phyloP scores from a whole-genome alignment of 2,329 filamentous ascomycete species.

The Dryadomyces quercivorus region DNA sequence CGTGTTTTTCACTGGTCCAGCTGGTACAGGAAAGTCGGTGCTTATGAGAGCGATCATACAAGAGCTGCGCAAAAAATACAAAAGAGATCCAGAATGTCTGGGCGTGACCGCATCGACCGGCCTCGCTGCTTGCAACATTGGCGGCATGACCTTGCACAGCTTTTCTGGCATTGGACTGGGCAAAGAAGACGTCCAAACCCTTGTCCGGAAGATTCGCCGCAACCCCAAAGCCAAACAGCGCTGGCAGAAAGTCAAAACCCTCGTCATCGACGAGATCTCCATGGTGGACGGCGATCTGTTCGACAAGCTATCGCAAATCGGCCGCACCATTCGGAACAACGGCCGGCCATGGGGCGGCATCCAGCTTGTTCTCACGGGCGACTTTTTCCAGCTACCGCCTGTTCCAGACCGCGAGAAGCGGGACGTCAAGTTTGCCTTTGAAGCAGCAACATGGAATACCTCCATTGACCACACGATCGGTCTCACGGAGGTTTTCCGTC shows the following conservation, averaged over 20 bases:
- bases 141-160: slow-evolving; percentile 89
- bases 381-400: slow-evolving; percentile 94
- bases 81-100: slow-evolving; percentile 66
- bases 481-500: slow-evolving; percentile 89
- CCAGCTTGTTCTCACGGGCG: slow-evolving; percentile 87
- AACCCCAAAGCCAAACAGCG: slow-evolving; percentile 80
- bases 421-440: slow-evolving; percentile 80
- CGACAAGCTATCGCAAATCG: slow-evolving; percentile 87
- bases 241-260: slow-evolving; percentile 78
- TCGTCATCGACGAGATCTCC: slow-evolving; percentile 90
- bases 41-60: slow-evolving; percentile 85
- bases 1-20: slow-evolving; percentile 96
- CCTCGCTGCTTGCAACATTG: slow-evolving; percentile 91
- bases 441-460: slow-evolving; percentile 82
- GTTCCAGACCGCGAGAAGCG: slow-evolving; percentile 65
- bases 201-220: slow-evolving; percentile 82
- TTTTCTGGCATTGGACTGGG: slow-evolving; percentile 92
- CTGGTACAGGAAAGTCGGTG: slow-evolving; percentile 94
- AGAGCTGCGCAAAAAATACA: slow-evolving; percentile 64
- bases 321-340: slow-evolving; percentile 76
- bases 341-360: slow-evolving; percentile 91
- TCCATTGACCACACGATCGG: slow-evolving; percentile 93
- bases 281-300: slow-evolving; percentile 98
- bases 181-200: slow-evolving; percentile 67
- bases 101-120: slow-evolving; percentile 94